phyloP scores from a whole-genome alignment of 148 eudicot genomes.

The Vaccinium corymbosum region DNA sequence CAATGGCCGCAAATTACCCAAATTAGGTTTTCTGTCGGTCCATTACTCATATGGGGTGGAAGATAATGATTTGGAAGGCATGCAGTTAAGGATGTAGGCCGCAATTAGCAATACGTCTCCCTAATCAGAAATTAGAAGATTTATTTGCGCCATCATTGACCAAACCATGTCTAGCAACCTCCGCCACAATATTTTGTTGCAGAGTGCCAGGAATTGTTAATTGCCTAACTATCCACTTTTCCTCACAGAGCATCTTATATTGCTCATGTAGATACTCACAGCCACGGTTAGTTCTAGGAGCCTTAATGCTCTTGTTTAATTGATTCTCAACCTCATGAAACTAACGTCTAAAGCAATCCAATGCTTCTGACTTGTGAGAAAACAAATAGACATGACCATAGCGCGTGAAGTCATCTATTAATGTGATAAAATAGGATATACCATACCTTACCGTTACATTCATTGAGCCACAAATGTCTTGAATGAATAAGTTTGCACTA shows the following conservation, averaged over 20 bases:
- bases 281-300: too few species aligned
- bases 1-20: constrained; percentile 7
- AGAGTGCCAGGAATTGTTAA: background rate
- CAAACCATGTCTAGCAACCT: background rate
- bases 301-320: too few species aligned
- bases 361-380: background rate
- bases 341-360: background rate
- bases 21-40: background rate
- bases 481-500: too few species aligned
- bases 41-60: constrained; percentile 2
- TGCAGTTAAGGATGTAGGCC: background rate
- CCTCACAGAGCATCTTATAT: too few species aligned
- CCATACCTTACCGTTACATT: background rate
- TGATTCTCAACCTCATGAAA: too few species aligned
- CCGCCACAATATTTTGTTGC: background rate
- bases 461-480: background rate
- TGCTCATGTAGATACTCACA: too few species aligned
- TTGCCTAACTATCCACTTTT: too few species aligned
- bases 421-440: too few species aligned
- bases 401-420: background rate
- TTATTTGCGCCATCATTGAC: background rate
- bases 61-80: background rate
- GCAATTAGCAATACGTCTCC: background rate
- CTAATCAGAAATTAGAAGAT: background rate
- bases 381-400: background rate